A percentile compares a stretch with the other conserved stretches of the same genome.
Evolutionary conservation across 441 rosid genomes (phyloP).

Genomic region (Syzygium syzygioides): DNA sequence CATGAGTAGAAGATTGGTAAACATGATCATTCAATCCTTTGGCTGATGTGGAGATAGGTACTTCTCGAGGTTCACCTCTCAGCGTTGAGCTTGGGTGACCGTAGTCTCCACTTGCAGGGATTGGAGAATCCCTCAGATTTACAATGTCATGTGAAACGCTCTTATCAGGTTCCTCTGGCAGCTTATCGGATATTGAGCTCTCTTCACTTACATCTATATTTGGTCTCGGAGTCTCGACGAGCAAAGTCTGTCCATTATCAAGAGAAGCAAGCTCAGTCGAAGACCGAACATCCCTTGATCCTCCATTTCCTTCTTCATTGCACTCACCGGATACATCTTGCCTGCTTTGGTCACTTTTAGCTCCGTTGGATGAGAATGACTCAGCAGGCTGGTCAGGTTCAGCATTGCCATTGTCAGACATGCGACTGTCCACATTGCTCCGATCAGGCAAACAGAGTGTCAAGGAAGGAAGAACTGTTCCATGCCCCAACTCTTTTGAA

Average conservation of each 20-base stretch:
- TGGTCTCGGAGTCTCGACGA: constrained; percentile 2
- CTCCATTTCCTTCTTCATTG: constrained; percentile 20
- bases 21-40: constrained; percentile 38
- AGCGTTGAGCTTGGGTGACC: constrained; percentile 11
- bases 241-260: constrained; percentile 18
- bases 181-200: constrained; percentile 21
- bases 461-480: constrained; percentile 16
- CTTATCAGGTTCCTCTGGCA: constrained; percentile 23
- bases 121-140: background rate
- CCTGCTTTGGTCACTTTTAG: constrained; percentile 1
- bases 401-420: constrained; percentile 20
- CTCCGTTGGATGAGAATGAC: background rate
- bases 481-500: constrained; percentile 27
- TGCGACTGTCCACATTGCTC: constrained; percentile 8
- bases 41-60: constrained; percentile 35
- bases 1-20: constrained; percentile 62
- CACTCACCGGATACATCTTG: constrained; percentile 12
- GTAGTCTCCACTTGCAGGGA: background rate
- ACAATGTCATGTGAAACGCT: constrained; percentile 11
- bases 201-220: constrained; percentile 16
- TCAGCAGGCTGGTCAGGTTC: constrained; percentile 1
- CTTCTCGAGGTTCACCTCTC: constrained; percentile 24
- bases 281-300: constrained; percentile 17
- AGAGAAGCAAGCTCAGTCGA: constrained; percentile 7
- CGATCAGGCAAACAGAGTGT: constrained; percentile 15